phyloP scores from a whole-genome alignment of 2,329 filamentous ascomycete genomes.

The Bipolaris sorokiniana region DNA sequence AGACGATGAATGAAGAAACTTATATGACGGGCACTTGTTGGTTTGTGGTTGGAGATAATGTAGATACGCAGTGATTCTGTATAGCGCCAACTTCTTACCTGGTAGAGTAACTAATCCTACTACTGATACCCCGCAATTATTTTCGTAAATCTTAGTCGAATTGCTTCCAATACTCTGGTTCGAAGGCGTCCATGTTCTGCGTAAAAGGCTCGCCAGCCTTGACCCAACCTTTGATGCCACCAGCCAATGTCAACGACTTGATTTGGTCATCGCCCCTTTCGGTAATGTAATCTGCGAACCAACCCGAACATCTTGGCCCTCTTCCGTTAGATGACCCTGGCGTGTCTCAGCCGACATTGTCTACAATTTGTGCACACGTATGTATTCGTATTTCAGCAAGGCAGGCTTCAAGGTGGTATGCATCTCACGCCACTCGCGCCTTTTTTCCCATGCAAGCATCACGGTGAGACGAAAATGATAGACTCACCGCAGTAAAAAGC shows the following conservation, averaged over 20 bases:
- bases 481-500: slow-evolving; percentile 56
- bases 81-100: neutral
- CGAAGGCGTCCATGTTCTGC: slow-evolving; percentile 50
- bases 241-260: slow-evolving; percentile 51
- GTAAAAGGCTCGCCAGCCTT: slow-evolving; percentile 49
- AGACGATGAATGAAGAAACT: slow-evolving; percentile 32
- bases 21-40: neutral
- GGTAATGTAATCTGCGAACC: slow-evolving; percentile 46
- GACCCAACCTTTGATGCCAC: slow-evolving; percentile 56
- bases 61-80: neutral
- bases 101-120: neutral
- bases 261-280: slow-evolving; percentile 48
- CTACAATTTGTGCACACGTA: neutral
- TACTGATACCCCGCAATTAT: neutral
- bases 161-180: slow-evolving; percentile 51
- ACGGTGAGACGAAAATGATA: neutral
- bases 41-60: neutral
- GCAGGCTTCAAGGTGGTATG: slow-evolving; percentile 10
- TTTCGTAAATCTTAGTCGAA: slow-evolving; percentile 27
- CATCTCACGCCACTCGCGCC: slow-evolving; percentile 29
- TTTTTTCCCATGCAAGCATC: neutral
- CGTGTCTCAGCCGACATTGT: slow-evolving; percentile 20
- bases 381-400: neutral
- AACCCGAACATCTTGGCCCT: slow-evolving; percentile 45
- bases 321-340: slow-evolving; percentile 44